A percentile compares a stretch with the other conserved stretches of the same genome.
These are phyloP conservation scores for Pseudophaeomoniella oleicola DNA, from an alignment of 2,329 filamentous ascomycete species.

Conservation along the genomic window DNA sequence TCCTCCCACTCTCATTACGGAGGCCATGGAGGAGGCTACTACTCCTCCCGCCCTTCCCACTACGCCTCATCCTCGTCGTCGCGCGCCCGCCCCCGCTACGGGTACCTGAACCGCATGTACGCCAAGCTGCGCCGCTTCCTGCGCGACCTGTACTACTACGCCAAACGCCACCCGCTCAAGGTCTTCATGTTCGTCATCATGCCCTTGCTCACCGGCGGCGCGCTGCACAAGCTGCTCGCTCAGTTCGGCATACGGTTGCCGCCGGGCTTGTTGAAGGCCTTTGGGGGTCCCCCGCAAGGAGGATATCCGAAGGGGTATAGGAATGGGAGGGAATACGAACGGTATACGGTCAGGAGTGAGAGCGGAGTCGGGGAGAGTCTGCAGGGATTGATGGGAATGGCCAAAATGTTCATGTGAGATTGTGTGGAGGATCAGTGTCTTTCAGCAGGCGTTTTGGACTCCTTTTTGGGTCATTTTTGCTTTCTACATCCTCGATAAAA, in stretches of 20 bases:
- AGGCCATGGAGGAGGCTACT: conserved; percentile 16
- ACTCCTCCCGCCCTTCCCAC: conserved; percentile 31
- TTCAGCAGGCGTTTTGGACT: background rate
- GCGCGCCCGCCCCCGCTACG: conserved; percentile 60
- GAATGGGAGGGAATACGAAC: conserved; percentile 12
- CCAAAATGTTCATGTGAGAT: conserved; percentile 35
- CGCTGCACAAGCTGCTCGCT: conserved; percentile 60
- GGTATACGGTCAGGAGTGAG: conserved; percentile 15
- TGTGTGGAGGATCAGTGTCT: background rate
- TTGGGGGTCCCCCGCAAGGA: conserved; percentile 20
- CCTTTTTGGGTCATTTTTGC: background rate
- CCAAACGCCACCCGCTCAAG: conserved; percentile 70
- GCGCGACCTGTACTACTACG: conserved; percentile 67
- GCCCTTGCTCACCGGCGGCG: conserved; percentile 73
- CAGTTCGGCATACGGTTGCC: conserved; percentile 71
- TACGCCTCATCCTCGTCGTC: conserved; percentile 57
- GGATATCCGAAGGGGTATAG: conserved; percentile 11
- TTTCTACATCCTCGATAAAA: background rate
- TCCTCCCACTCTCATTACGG: conserved; percentile 6
- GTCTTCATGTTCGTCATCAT: conserved; percentile 77
- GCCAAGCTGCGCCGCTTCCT: conserved; percentile 65
- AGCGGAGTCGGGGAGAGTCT: conserved; percentile 29
- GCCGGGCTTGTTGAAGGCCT: conserved; percentile 32
- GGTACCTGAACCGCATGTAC: conserved; percentile 61
- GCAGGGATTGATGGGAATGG: conserved; percentile 33